A percentile compares a stretch with the other conserved stretches of the same genome.
phyloP scores from a whole-genome alignment of 208 protist genomes.

The Porcisia hertigi region DNA sequence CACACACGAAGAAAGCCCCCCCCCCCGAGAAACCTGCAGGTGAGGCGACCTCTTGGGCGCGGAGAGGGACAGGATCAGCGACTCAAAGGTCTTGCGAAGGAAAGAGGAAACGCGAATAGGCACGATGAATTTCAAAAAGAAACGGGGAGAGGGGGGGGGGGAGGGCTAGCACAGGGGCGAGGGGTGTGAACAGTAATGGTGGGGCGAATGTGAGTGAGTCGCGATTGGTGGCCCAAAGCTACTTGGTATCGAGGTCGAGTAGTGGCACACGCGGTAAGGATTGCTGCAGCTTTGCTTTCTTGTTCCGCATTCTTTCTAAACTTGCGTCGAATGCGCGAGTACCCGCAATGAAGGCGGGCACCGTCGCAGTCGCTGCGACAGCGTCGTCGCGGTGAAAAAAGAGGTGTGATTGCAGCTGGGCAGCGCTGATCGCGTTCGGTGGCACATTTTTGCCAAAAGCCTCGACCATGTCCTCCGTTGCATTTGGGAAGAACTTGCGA shows the following conservation, averaged over 20 bases:
- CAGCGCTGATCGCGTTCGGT: constrained; percentile 67
- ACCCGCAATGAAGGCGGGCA: constrained; percentile 49
- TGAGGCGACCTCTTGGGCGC: neutral
- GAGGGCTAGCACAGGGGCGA: neutral
- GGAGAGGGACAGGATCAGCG: neutral
- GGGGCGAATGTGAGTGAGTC: neutral
- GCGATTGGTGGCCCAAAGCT: neutral
- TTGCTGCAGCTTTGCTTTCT: constrained; percentile 39
- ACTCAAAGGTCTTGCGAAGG: too few species aligned
- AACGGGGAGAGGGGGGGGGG: too few species aligned
- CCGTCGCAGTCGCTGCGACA: constrained; percentile 38
- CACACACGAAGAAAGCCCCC: neutral
- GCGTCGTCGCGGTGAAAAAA: constrained; percentile 89
- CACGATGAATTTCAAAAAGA: too few species aligned
- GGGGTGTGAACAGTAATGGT: neutral
- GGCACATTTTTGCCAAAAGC: constrained; percentile 48
- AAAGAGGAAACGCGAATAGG: too few species aligned
- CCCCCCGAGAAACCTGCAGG: neutral
- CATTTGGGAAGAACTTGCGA: constrained; percentile 80
- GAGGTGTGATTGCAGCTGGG: constrained; percentile 94
- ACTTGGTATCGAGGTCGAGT: constrained; percentile 16
- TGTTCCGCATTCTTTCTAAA: constrained; percentile 46
- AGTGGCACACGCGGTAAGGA: constrained; percentile 35
- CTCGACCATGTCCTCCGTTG: constrained; percentile 30
- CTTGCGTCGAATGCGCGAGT: constrained; percentile 53